Evolutionary conservation across 2,329 filamentous ascomycete genomes (phyloP).

Genomic region (Epicoccum nigrum): DNA sequence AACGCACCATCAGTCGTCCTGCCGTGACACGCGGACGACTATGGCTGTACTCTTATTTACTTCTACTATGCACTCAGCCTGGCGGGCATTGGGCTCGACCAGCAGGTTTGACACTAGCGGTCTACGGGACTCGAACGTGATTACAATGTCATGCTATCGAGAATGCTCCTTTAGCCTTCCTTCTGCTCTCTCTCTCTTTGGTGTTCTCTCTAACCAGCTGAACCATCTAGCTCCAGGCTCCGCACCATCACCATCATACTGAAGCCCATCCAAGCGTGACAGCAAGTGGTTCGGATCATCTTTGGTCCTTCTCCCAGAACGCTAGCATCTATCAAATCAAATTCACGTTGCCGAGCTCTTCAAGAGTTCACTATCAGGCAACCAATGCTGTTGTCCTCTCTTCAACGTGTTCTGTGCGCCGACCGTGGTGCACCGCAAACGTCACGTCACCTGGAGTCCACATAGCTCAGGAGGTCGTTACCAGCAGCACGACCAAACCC

Average conservation of each 20-base stretch:
- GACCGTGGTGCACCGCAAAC: constrained; percentile 18
- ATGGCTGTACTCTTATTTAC: constrained; percentile 47
- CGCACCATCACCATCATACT: constrained; percentile 9
- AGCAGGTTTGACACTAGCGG: constrained; percentile 44
- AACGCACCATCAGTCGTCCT: constrained; percentile 46
- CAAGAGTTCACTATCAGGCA: constrained; percentile 31
- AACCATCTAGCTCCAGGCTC: constrained; percentile 24
- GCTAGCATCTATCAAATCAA: constrained; percentile 26
- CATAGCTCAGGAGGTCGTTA: too few relatives aligned
- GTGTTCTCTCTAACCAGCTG: constrained; percentile 24
- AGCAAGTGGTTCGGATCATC: constrained; percentile 33
- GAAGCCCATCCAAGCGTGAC: constrained; percentile 22
- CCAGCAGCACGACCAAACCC: too few relatives aligned
- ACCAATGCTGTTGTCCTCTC: constrained; percentile 21
- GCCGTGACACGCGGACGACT: constrained; percentile 45
- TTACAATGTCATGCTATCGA: constrained; percentile 47
- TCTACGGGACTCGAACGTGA: constrained; percentile 47
- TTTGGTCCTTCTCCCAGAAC: constrained; percentile 30
- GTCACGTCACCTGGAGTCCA: constrained; percentile 13
- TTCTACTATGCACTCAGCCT: constrained; percentile 34
- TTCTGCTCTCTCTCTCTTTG: constrained; percentile 13
- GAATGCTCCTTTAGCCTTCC: constrained; percentile 37
- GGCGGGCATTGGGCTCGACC: constrained; percentile 27
- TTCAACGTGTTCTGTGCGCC: constrained; percentile 26
- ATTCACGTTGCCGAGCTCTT: constrained; percentile 25